phyloP scores from a whole-genome alignment of 495 filamentous ascomycete species.

The Sphaerosporella brunnea region DNA sequence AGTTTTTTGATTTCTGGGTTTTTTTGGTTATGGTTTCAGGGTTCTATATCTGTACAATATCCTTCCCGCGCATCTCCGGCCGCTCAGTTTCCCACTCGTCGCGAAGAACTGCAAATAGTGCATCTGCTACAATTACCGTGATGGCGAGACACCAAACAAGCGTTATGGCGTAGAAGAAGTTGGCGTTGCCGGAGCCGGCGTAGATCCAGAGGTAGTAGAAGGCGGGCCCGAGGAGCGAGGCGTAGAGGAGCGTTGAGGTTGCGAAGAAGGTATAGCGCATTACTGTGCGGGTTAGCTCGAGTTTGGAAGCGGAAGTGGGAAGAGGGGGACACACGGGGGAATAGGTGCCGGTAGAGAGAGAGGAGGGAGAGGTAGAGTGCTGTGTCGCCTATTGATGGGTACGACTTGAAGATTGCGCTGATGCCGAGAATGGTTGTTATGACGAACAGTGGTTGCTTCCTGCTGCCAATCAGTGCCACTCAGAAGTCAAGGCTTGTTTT shows the following conservation, averaged over 20 bases:
- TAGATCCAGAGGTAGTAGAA: slow-evolving; percentile 99
- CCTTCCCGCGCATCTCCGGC: slow-evolving; percentile 73
- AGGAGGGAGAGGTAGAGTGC: slow-evolving; percentile 68
- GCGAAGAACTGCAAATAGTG: slow-evolving; percentile 67
- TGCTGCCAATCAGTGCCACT: too few relatives aligned
- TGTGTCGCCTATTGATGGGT: slow-evolving; percentile 78
- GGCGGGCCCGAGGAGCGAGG: slow-evolving; percentile 72
- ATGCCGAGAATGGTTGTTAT: slow-evolving; percentile 67
- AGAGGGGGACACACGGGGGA: slow-evolving; percentile 48
- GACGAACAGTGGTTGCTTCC: slow-evolving; percentile 65
- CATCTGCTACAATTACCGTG: slow-evolving; percentile 59
- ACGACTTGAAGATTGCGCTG: slow-evolving; percentile 86
- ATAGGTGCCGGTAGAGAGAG: slow-evolving; percentile 81
- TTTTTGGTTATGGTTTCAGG: neutral
- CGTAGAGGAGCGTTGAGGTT: slow-evolving; percentile 63
- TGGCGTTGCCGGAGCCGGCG: slow-evolving; percentile 90
- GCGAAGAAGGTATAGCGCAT: slow-evolving; percentile 89
- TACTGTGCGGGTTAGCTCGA: slow-evolving; percentile 32
- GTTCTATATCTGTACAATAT: slow-evolving; percentile 53
- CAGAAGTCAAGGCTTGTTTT: too few relatives aligned
- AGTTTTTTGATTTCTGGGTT: neutral
- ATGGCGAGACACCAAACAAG: slow-evolving; percentile 87
- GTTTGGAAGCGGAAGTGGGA: neutral
- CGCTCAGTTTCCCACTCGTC: slow-evolving; percentile 91
- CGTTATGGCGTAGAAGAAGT: slow-evolving; percentile 98